A percentile compares a stretch with the other conserved stretches of the same genome.
Evolutionary conservation across 1,284 basidiomycete species (phyloP).

Genomic region (Rhodotorula mucilaginosa): DNA sequence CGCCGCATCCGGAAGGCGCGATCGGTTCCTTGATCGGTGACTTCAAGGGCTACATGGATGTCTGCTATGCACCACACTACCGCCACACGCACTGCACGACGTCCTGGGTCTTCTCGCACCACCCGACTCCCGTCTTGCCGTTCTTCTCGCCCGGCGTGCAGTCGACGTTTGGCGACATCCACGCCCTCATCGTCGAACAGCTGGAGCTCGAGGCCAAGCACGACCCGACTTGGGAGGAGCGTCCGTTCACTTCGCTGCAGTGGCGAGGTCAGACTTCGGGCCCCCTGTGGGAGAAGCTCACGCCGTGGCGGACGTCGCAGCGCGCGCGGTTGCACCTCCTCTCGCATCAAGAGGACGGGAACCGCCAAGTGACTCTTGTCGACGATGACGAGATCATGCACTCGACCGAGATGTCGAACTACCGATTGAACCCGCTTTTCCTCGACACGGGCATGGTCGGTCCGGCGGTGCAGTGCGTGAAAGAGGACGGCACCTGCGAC

Average conservation of each 20-base stretch:
- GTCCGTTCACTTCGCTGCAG: conserved; percentile 37
- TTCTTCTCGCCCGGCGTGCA: conserved; percentile 45
- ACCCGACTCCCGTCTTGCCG: conserved; percentile 42
- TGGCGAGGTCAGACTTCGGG: conserved; percentile 42
- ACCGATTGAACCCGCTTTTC: conserved; percentile 39
- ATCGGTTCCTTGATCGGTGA: conserved; percentile 39
- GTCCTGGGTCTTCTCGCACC: conserved; percentile 43
- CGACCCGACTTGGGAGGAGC: conserved; percentile 41
- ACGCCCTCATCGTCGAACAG: conserved; percentile 43
- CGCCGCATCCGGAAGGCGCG: conserved; percentile 21
- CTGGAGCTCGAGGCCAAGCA: conserved; percentile 39
- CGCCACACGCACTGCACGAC: conserved; percentile 44
- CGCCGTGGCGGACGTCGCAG: conserved; percentile 39
- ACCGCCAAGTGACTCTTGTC: conserved; percentile 35
- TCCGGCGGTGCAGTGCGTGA: conserved; percentile 43
- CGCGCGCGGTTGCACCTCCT: conserved; percentile 39
- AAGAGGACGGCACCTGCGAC: conserved; percentile 42
- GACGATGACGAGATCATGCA: conserved; percentile 34
- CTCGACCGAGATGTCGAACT: conserved; percentile 35
- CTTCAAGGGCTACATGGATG: conserved; percentile 41
- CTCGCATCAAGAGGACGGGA: conserved; percentile 34
- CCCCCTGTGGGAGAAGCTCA: conserved; percentile 37
- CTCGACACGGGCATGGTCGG: conserved; percentile 45
- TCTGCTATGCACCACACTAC: conserved; percentile 45
- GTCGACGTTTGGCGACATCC: conserved; percentile 38